Percentiles rank a stretch among this genome's conserved stretches.
Evolutionary conservation across 2,329 filamentous ascomycete species (phyloP).

Genomic region (Cladosporium austrohemisphaericum): DNA sequence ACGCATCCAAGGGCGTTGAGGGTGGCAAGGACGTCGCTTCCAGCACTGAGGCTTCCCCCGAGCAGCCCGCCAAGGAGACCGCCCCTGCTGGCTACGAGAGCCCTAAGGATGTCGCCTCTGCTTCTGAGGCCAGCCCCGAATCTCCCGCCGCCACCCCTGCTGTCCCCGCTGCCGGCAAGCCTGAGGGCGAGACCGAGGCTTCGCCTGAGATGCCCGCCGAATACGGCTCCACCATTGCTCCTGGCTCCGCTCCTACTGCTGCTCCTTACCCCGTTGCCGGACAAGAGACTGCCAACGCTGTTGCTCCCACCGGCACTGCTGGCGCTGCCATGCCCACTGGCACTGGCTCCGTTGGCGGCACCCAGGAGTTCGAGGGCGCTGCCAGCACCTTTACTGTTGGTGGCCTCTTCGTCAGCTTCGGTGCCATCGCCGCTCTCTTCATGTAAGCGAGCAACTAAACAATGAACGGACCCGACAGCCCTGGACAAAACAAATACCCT

Average conservation of each 20-base stretch:
- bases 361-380: conserved; percentile 9
- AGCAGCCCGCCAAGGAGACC: neutral
- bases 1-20: conserved; percentile 1
- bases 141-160: neutral
- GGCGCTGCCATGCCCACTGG: conserved; percentile 14
- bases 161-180: too few relatives aligned
- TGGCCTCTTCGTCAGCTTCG: conserved; percentile 23
- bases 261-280: conserved; percentile 26
- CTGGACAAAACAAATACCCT: conserved; percentile 2
- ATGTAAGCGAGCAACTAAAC: conserved; percentile 18
- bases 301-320: conserved; percentile 1
- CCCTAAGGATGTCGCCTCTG: neutral
- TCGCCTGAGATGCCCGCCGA: conserved; percentile 3
- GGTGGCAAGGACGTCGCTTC: neutral
- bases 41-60: neutral
- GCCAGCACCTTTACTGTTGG: conserved; percentile 19
- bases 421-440: conserved; percentile 27
- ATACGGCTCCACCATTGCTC: conserved; percentile 37
- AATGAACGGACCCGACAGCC: conserved; percentile 3
- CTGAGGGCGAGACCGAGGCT: neutral
- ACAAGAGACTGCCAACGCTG: neutral
- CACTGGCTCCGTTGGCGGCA: conserved; percentile 13
- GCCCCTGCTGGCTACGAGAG: neutral
- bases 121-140: conserved; percentile 12
- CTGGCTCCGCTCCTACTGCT: conserved; percentile 36